Evolutionary conservation across 148 eudicot genomes (phyloP), one percentile per base, ranked within the genome.

Genomic region (Spergularia bocconei): DNA sequence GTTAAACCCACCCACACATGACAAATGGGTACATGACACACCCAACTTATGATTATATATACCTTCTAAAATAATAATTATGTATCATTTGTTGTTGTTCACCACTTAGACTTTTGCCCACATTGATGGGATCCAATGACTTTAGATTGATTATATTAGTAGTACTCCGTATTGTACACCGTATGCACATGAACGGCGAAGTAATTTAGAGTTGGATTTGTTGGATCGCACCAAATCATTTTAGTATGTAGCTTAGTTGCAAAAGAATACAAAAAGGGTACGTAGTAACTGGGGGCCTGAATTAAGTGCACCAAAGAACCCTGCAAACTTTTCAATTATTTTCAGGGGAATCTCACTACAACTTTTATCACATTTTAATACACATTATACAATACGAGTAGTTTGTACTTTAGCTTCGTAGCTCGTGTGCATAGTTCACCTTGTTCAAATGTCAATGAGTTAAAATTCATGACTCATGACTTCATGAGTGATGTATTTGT

Each of bases 81-180:
- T 16, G 25, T 48, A 73, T 61, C 65, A 66, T 60, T 29, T 47
- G 72, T 76, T 6, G 47, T 50, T 67, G 80, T 68, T 67, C 67
- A 71, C 74, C 77, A 38, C 82, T 69, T 15, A 11, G 29, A 2
- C 36, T 29, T 62, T 23, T 62, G 75, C 69, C 74, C 25, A 20
- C 4, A 69, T 69, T 63, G 74, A 73, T 51, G 25, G 75, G 82
- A 79, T 79, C 78, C 82, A 61, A 74, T 74, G 74, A 69, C 67
- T 59, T 29, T 0, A 14, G 21, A 48, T 44, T 15, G 21, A 29
- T 29, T 29, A 29, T 29, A 29, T 29, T 29, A 29, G 36, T 29
- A 29, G 69, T 10, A n/a, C n/a, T n/a, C n/a, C n/a, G n/a, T n/a
- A 71, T 7, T 36, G 2, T 15, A 47, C 65, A 17, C 23, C 41